phyloP scores from a whole-genome alignment of 345 rosid genomes.

The Eucalyptus decipiens region DNA sequence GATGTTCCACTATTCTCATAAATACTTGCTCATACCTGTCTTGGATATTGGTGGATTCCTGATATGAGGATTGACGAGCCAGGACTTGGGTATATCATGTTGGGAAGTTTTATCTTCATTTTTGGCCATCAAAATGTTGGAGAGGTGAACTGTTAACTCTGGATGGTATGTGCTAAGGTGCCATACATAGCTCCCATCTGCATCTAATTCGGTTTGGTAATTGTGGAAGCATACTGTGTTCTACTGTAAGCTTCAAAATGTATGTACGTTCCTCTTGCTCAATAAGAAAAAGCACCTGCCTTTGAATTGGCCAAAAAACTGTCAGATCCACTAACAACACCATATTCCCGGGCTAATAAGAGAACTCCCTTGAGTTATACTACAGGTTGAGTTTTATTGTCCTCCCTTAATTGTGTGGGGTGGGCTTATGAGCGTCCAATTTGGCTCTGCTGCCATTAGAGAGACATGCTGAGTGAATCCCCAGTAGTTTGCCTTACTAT shows the following conservation, averaged over 20 bases:
- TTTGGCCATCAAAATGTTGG: not conserved
- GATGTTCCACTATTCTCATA: not conserved
- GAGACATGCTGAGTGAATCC: not conserved
- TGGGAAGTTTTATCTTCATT: not conserved
- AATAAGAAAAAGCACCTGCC: not conserved
- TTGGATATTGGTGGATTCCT: not conserved
- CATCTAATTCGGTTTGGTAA: not conserved
- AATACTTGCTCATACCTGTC: not conserved
- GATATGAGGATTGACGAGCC: not conserved
- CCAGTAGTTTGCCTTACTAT: not conserved
- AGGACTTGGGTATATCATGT: not conserved
- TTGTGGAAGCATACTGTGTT: not conserved
- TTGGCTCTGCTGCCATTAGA: not conserved
- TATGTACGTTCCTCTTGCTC: not conserved
- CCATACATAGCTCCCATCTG: not conserved
- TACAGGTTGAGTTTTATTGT: not conserved
- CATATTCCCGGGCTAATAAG: not conserved
- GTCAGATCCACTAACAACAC: not conserved
- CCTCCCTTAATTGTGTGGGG: not conserved
- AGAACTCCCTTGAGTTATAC: not conserved
- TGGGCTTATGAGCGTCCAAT: not conserved
- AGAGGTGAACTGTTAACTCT: not conserved
- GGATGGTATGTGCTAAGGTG: not conserved
- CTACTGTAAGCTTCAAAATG: not conserved
- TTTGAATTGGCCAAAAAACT: not conserved